phyloP scores from a whole-genome alignment of 805 yeast species.

The Yarrowia deformans region DNA sequence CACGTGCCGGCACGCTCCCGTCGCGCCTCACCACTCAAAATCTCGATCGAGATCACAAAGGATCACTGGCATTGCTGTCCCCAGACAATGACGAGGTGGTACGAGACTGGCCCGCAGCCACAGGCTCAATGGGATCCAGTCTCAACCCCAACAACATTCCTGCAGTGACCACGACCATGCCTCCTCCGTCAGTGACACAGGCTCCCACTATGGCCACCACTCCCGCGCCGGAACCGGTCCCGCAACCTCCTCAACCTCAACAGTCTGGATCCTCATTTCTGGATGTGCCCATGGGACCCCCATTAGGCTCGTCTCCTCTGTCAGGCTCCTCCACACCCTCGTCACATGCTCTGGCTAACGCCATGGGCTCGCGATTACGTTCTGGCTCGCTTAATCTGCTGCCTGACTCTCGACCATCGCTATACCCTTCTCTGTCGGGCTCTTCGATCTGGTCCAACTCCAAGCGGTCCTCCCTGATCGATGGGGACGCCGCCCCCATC shows the following conservation, averaged over 20 bases:
- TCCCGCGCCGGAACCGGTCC: constrained; percentile 11
- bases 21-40: constrained; percentile 58
- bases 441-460: constrained; percentile 47
- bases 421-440: constrained; percentile 45
- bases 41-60: constrained; percentile 43
- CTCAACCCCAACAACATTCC: constrained; percentile 44
- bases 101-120: constrained; percentile 26
- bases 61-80: constrained; percentile 49
- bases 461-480: constrained; percentile 34
- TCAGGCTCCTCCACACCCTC: constrained; percentile 36
- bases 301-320: constrained; percentile 40
- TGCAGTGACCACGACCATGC: constrained; percentile 42
- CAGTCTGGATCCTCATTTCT: constrained; percentile 12
- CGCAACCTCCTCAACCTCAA: constrained; percentile 2
- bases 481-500: constrained; percentile 44
- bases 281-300: constrained; percentile 35
- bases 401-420: constrained; percentile 44
- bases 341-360: constrained; percentile 21
- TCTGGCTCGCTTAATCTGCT: constrained; percentile 47
- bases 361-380: constrained; percentile 42
- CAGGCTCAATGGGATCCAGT: constrained; percentile 18
- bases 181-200: constrained; percentile 26
- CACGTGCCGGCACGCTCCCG: constrained; percentile 83
- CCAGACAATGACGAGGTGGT: constrained; percentile 45
- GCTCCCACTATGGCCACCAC: constrained; percentile 20